Evolutionary conservation across 495 filamentous ascomycete species (phyloP), one percentile per base, ranked within the genome.

Genomic region (Pseudevernia furfuracea): DNA sequence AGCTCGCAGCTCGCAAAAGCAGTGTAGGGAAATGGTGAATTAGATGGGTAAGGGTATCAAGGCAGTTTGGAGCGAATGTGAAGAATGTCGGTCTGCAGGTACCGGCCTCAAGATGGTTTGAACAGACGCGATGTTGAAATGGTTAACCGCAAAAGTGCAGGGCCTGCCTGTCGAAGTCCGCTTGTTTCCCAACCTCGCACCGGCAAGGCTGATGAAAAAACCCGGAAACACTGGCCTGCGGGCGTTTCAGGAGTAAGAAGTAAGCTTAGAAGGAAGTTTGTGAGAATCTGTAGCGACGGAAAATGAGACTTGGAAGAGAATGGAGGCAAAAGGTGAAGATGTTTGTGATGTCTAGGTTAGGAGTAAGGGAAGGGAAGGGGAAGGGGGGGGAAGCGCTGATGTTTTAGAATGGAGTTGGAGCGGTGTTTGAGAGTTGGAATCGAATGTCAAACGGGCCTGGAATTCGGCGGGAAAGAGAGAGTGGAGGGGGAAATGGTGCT

Each of bases 231-330:
- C 43, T 46, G 53, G 10, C 30, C 53, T 25, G 34, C 9, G 23
- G 43, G 59, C 34, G 62, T 64, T 64, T 64, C 62, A 64, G 32
- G 44, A 49, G 38, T 34, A 49, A 6, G 15, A 43, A 39, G 62
- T 44, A 60, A 52, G 56, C 58, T 46, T 60, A 21, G 43, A 34
- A 49, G 12, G 19, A 60, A n/a, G 34, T 30, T 56, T 64, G 12
- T 36, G 62, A 64, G 57, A 52, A 58, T 25, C 37, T 64, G 62
- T 60, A 63, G 65, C 60, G 65, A 61, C 64, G 64, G 60, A 21
- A 63, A 67, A 41, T 43, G 61, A 58, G 58, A 59, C 53, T 61
- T 36, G 39, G 56, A 53, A 36, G 38, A 57, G 44, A 34, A 55
- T 34, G 15, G 30, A 37, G 39, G 48, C n/a, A 53, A 6, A 57